Conservation (phyloP, 305 asterid genomes). For the Fraxinus paxiana region DNA sequence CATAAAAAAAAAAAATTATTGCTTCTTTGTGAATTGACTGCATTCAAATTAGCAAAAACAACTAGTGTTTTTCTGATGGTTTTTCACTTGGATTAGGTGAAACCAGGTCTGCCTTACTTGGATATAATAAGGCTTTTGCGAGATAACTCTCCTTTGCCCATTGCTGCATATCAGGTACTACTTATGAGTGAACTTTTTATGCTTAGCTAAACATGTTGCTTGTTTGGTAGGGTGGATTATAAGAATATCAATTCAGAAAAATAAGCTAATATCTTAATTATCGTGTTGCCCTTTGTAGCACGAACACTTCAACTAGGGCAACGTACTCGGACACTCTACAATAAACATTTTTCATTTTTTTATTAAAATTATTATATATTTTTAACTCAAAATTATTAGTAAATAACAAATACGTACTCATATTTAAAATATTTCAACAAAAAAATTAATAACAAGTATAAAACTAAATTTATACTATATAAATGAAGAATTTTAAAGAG, state of each 20-base stretch:
- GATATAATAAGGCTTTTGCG: slow-evolving; percentile 86
- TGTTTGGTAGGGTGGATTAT: not conserved
- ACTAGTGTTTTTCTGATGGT: slow-evolving; percentile 18
- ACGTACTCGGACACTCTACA: too few relatives aligned
- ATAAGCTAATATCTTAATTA: not conserved
- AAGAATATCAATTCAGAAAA: not conserved
- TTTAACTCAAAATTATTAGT: too few relatives aligned
- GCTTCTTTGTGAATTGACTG: not conserved
- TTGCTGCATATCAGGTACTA: slow-evolving; percentile 92
- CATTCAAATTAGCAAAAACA: not conserved
- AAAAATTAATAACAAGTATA: too few relatives aligned
- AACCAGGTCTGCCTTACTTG: slow-evolving; percentile 90
- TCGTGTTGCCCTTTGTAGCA: not conserved
- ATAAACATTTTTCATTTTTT: too few relatives aligned
- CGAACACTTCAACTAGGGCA: too few relatives aligned
- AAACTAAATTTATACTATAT: not conserved
- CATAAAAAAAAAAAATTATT: not conserved
- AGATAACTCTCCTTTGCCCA: slow-evolving; percentile 81
- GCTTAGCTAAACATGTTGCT: not conserved
- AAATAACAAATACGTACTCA: not conserved
- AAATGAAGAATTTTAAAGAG: too few relatives aligned
- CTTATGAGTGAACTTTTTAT: not conserved
- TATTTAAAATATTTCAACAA: not conserved
- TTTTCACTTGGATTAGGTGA: slow-evolving; percentile 47
- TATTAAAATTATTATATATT: too few relatives aligned